A percentile compares a stretch with the other conserved stretches of the same genome.
Conservation (phyloP, 768 basidiomycete species). For the Auricularia cornea region DNA sequence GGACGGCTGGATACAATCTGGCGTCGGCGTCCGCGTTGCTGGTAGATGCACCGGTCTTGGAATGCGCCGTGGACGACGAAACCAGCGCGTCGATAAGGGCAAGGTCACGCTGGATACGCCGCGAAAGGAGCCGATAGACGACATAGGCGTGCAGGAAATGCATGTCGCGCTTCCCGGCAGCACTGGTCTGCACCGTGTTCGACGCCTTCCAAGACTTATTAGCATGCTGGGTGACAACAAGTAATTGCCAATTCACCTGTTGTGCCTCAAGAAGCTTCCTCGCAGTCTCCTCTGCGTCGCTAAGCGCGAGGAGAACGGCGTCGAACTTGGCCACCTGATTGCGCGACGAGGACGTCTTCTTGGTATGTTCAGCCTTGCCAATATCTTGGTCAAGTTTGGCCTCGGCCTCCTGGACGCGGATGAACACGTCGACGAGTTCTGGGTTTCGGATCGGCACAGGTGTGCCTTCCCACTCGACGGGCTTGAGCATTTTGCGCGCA, state of each 20-base stretch:
- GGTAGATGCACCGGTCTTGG: conserved; percentile 23
- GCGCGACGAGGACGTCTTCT: conserved; percentile 42
- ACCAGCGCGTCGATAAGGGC: conserved; percentile 64
- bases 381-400: conserved; percentile 39
- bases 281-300: conserved; percentile 83
- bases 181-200: conserved; percentile 19
- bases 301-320: conserved; percentile 70
- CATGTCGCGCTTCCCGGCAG: conserved; percentile 55
- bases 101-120: conserved; percentile 83
- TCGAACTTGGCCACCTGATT: conserved; percentile 82
- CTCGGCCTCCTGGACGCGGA: conserved; percentile 76
- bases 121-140: conserved; percentile 77
- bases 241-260: conserved; percentile 44
- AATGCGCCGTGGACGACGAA: conserved; percentile 21
- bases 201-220: conserved; percentile 5
- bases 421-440: conserved; percentile 79
- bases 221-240: not conserved
- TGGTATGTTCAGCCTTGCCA: conserved; percentile 14
- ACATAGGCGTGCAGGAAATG: conserved; percentile 83
- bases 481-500: conserved; percentile 46
- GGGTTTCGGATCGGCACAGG: conserved; percentile 82
- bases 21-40: conserved; percentile 48
- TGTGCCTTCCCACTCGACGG: conserved; percentile 72
- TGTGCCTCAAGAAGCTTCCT: conserved; percentile 76
- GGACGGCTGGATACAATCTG: conserved; percentile 74